Percentiles rank a stretch among this genome's conserved stretches.
These are phyloP conservation scores for Anisogramma anomala DNA, from an alignment of 2,329 filamentous ascomycete genomes.

Conservation along the genomic window DNA sequence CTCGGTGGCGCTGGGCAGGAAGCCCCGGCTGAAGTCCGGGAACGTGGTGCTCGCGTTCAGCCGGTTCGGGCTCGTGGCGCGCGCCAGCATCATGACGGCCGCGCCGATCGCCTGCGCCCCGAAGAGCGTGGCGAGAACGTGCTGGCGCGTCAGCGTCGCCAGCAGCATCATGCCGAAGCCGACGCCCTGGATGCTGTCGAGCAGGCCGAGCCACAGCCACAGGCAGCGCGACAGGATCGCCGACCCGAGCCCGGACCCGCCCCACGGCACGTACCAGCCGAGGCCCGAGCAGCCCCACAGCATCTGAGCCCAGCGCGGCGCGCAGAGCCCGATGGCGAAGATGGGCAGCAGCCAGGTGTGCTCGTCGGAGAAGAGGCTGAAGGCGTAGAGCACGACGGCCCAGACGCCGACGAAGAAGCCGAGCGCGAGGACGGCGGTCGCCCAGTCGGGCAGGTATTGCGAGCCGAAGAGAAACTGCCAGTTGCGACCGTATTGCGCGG, in stretches of 20 bases:
- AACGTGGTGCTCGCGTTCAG: slow-evolving; percentile 51
- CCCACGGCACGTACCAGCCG: slow-evolving; percentile 53
- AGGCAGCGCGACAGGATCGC: slow-evolving; percentile 45
- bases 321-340: slow-evolving; percentile 54
- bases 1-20: slow-evolving; percentile 34
- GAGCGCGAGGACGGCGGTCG: slow-evolving; percentile 43
- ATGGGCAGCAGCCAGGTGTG: slow-evolving; percentile 58
- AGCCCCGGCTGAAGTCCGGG: slow-evolving; percentile 44
- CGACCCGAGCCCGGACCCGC: slow-evolving; percentile 38
- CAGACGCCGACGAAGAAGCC: slow-evolving; percentile 46
- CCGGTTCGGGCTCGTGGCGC: slow-evolving; percentile 48
- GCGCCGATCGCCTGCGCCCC: slow-evolving; percentile 51
- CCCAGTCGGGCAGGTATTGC: slow-evolving; percentile 43
- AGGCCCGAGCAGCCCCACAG: slow-evolving; percentile 53
- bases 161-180: slow-evolving; percentile 58
- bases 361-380: slow-evolving; percentile 44
- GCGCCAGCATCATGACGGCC: slow-evolving; percentile 45
- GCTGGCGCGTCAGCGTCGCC: slow-evolving; percentile 52
- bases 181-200: slow-evolving; percentile 54
- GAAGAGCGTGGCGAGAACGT: slow-evolving; percentile 51
- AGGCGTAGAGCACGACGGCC: slow-evolving; percentile 38
- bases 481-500: slow-evolving; percentile 54
- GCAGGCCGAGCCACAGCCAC: slow-evolving; percentile 57
- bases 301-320: slow-evolving; percentile 57
- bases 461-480: slow-evolving; percentile 54